Evolutionary conservation across 768 basidiomycete genomes (phyloP), one percentile per base, ranked within the genome.

Genomic region (Mycena indigotica): DNA sequence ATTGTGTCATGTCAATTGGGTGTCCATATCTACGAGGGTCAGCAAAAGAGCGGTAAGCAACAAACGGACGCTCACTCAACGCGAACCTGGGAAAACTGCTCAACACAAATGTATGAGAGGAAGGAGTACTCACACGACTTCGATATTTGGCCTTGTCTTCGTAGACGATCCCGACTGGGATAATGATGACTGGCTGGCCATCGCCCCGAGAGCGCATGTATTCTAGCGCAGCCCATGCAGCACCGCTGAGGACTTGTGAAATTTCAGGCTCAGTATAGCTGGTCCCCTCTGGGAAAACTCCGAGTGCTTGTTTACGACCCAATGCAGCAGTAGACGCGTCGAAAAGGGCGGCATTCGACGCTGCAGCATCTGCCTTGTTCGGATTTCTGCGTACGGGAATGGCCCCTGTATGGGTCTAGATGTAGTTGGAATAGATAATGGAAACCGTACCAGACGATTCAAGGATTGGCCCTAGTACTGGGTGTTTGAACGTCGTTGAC

Each of bases 201-300:
- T 56, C 55, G 55, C 54, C 23, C 65, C 57, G 58, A 63, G 60
- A 25, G 58, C 81, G 76, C 49, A 79, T 74, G 69, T 84, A 90
- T 66, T 91, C 89, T 48, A 91, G 79, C 5, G 85, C 87, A 44
- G 85, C 83, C 85, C 89, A 88, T 5, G 84, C 82, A 2, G 82
- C 81, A 4, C 90, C 89, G 46, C 88, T 85, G 68, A 81, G 69
- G 13, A 80, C 67, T 61, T 82, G 83, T 21, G 75, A 69, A 39
- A 83, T 82, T 4, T 71, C 66, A 10, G 77, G 75, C 53, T 78
- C 73, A 0, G 79, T 82, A 58, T 82, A 80, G 52, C 76, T 79
- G 29, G 81, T 82, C 19, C 85, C 86, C 62, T 87, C 85, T 0
- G 85, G 85, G 63, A 91, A 91, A 15, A 92, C 80, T 0, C 84